Evolutionary conservation across 176 grass and related monocot species (phyloP).

Genomic region (Paspalum notatum): DNA sequence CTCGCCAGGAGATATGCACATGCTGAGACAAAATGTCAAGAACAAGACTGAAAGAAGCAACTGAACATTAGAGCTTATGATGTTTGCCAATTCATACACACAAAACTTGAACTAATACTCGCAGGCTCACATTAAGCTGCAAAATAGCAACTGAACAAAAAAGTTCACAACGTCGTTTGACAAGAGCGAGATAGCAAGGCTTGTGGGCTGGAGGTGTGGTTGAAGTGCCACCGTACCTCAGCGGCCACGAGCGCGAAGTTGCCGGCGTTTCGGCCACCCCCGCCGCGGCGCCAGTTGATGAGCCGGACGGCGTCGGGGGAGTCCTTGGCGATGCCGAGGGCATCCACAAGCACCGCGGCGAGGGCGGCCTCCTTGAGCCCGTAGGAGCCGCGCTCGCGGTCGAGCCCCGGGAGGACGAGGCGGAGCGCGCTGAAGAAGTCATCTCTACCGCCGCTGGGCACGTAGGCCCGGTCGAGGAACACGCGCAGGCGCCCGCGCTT

Average conservation of each 20-base stretch:
- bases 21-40: constrained; percentile 1
- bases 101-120: not conserved
- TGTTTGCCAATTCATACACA: not conserved
- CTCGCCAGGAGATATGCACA: not conserved
- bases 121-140: not conserved
- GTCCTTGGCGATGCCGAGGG: constrained; percentile 87
- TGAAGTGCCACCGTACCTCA: constrained; percentile 49
- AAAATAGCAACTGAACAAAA: not conserved
- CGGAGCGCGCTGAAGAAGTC: constrained; percentile 87
- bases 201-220: not conserved
- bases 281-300: constrained; percentile 81
- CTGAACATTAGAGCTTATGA: not conserved
- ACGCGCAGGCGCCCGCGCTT: constrained; percentile 81
- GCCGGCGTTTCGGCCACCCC: constrained; percentile 70
- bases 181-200: not conserved
- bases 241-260: constrained; percentile 87
- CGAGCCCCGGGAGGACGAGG: constrained; percentile 73
- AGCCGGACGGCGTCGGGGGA: constrained; percentile 78
- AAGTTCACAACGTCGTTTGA: not conserved
- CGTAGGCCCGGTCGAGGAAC: constrained; percentile 81
- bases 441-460: constrained; percentile 44
- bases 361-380: constrained; percentile 91
- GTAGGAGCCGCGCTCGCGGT: constrained; percentile 90
- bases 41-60: constrained; percentile 5
- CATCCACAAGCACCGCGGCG: constrained; percentile 73